phyloP scores from a whole-genome alignment of 2,329 filamentous ascomycete species.

The Ceratocystis cacaofunesta region DNA sequence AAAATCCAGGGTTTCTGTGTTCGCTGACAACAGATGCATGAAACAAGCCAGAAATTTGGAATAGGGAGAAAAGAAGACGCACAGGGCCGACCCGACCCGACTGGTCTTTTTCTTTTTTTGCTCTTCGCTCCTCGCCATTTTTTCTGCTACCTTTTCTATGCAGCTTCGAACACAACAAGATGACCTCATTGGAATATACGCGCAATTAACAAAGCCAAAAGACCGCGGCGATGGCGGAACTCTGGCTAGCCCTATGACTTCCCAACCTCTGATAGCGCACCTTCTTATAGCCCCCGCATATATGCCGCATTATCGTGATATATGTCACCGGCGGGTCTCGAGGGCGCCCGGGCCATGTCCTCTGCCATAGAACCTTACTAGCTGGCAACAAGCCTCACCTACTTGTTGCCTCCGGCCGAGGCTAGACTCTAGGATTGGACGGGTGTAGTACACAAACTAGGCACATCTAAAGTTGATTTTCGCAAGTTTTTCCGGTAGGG shows the following conservation, averaged over 20 bases:
- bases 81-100: neutral
- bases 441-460: neutral
- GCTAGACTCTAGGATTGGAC: neutral
- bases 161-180: neutral
- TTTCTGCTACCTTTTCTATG: neutral
- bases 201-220: neutral
- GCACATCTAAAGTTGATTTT: neutral
- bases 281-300: constrained; percentile 1
- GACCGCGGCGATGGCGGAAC: neutral
- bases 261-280: neutral
- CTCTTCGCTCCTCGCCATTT: neutral
- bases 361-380: neutral
- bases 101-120: neutral
- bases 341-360: neutral
- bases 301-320: neutral
- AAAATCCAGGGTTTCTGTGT: neutral
- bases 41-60: no score
- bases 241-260: neutral
- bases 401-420: neutral
- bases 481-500: neutral
- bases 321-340: neutral
- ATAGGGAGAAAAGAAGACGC: no score
- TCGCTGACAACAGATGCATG: no score
- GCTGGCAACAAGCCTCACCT: neutral
- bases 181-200: neutral